Conservation (phyloP, 73 alveolate species). For the Diophrys appendiculata region DNA sequence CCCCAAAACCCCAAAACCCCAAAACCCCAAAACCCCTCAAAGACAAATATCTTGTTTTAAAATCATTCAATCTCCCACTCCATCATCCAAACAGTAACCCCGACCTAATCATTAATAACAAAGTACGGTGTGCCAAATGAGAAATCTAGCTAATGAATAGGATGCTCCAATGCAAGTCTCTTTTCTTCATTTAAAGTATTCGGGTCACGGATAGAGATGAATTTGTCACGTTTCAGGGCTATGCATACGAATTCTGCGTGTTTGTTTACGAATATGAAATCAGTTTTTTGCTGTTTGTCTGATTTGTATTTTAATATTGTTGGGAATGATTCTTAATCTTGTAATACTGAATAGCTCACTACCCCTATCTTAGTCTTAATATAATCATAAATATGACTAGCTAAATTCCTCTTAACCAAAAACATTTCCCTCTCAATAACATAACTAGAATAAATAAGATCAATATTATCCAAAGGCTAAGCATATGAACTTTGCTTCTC, state of each 20-base stretch:
- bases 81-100: no score
- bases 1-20: no score
- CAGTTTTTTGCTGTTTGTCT: neutral
- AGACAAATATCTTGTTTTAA: no score
- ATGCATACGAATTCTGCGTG: neutral
- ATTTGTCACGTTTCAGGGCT: neutral
- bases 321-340: slow-evolving; percentile 3
- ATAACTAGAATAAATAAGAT: neutral
- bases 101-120: no score
- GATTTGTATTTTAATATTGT: neutral
- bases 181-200: neutral
- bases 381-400: neutral
- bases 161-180: neutral
- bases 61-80: no score
- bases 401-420: neutral
- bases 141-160: neutral
- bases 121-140: neutral
- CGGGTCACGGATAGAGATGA: neutral
- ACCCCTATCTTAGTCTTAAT: slow-evolving; percentile 2
- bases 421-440: neutral
- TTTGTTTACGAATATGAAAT: neutral
- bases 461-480: neutral
- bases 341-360: neutral
- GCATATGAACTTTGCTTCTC: no score
- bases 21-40: no score